A percentile compares a stretch with the other conserved stretches of the same genome.
Evolutionary conservation across 2,329 filamentous ascomycete genomes (phyloP).

Genomic region (Pseudopyrenochaeta lycopersici): DNA sequence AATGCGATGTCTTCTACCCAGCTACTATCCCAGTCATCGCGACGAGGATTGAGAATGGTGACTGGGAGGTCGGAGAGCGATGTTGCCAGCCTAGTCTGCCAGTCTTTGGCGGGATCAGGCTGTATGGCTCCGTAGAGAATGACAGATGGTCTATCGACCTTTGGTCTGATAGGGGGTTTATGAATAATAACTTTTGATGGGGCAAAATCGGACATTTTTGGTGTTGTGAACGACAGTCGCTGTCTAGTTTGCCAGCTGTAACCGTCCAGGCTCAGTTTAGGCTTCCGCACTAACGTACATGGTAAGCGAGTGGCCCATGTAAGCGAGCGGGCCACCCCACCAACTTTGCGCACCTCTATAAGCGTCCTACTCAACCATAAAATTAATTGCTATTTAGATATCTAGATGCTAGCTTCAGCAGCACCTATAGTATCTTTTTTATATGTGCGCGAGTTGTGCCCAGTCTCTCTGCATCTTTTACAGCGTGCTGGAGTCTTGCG

Average conservation of each 20-base stretch:
- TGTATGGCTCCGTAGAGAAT: conserved; percentile 69
- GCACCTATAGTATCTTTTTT: too few species aligned
- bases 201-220: conserved; percentile 18
- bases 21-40: conserved; percentile 65
- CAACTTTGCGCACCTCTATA: not conserved
- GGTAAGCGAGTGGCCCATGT: too few species aligned
- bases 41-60: conserved; percentile 66
- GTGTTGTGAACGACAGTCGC: not conserved
- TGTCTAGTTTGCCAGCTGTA: not conserved
- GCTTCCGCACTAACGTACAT: conserved; percentile 6
- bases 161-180: conserved; percentile 28
- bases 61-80: conserved; percentile 55
- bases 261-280: not conserved
- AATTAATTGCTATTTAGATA: too few species aligned
- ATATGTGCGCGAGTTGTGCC: too few species aligned
- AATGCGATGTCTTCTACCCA: conserved; percentile 65
- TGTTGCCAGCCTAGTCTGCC: conserved; percentile 59
- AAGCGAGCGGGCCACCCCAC: too few species aligned
- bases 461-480: too few species aligned
- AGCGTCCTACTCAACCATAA: too few species aligned
- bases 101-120: conserved; percentile 51
- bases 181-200: conserved; percentile 24
- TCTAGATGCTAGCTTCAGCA: too few species aligned
- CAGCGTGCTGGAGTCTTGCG: too few species aligned
- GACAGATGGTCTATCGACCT: conserved; percentile 48